phyloP scores from a whole-genome alignment of 2,329 filamentous ascomycete species.

The Diaporthe ampelina region DNA sequence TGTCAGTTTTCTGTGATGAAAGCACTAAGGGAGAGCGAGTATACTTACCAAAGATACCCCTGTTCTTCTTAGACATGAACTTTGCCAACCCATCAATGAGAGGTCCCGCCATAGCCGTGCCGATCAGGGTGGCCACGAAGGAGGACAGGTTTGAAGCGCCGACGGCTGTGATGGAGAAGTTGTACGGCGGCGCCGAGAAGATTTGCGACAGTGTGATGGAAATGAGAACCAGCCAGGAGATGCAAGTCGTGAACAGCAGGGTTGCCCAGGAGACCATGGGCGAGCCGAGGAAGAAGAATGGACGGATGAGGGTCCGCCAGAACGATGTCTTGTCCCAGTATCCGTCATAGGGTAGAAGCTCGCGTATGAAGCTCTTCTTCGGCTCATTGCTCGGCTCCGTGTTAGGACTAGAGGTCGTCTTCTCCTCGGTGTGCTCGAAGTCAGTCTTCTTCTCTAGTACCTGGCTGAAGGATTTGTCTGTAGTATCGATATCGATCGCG shows the following conservation, averaged over 20 bases:
- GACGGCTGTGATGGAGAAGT: conserved; percentile 52
- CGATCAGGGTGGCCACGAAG: conserved; percentile 52
- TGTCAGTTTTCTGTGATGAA: no score
- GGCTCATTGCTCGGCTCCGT: conserved; percentile 38
- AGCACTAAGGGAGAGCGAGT: background rate
- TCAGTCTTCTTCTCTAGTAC: conserved; percentile 43
- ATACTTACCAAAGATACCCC: conserved; percentile 51
- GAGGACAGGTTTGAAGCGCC: conserved; percentile 52
- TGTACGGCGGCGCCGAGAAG: conserved; percentile 54
- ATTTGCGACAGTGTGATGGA: conserved; percentile 52
- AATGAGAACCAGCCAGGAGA: conserved; percentile 51
- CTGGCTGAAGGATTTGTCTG: conserved; percentile 39
- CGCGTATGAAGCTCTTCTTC: conserved; percentile 46
- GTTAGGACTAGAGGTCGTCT: background rate
- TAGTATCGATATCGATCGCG: conserved; percentile 53
- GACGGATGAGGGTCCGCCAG: conserved; percentile 53
- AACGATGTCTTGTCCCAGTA: conserved; percentile 55
- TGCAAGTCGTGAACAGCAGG: conserved; percentile 55
- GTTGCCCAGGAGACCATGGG: conserved; percentile 56
- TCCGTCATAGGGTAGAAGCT: conserved; percentile 54
- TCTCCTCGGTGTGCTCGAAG: conserved; percentile 37
- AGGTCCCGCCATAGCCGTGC: conserved; percentile 50
- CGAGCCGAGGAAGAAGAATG: conserved; percentile 52
- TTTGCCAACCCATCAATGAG: conserved; percentile 53
- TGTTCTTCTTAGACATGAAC: conserved; percentile 51